Percentiles rank a stretch among this genome's conserved stretches.
Evolutionary conservation across 768 basidiomycete genomes (phyloP).

Genomic region (Nevesoporus exiguus): DNA sequence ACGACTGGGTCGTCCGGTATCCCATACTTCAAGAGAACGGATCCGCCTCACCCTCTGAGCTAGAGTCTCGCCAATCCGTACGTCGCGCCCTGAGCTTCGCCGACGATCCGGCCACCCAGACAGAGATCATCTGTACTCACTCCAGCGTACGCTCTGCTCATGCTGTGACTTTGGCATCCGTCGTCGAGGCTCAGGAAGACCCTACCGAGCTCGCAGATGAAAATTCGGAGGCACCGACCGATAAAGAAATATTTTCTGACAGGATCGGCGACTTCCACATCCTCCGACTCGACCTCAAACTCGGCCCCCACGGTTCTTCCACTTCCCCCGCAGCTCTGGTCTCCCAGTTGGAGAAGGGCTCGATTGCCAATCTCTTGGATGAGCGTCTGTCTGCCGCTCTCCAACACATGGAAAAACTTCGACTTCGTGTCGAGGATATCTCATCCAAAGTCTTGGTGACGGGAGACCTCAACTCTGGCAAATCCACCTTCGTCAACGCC

Average conservation of each 20-base stretch:
- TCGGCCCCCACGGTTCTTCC: conserved; percentile 68
- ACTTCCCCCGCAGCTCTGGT: conserved; percentile 71
- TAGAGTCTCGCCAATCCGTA: conserved; percentile 37
- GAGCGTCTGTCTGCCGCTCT: conserved; percentile 74
- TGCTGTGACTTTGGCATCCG: conserved; percentile 56
- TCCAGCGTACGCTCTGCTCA: conserved; percentile 48
- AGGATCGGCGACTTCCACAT: conserved; percentile 72
- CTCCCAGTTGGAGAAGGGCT: conserved; percentile 87
- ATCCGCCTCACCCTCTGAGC: conserved; percentile 28
- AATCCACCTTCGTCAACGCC: conserved; percentile 97
- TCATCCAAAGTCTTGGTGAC: conserved; percentile 97
- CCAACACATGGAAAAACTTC: conserved; percentile 80
- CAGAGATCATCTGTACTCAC: conserved; percentile 60
- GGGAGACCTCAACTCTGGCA: conserved; percentile 97
- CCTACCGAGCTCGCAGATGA: conserved; percentile 12
- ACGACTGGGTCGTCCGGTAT: conserved; percentile 87
- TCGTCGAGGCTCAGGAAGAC: conserved; percentile 45
- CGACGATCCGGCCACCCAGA: conserved; percentile 69
- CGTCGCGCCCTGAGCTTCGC: conserved; percentile 80
- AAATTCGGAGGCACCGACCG: conserved; percentile 23
- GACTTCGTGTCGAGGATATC: conserved; percentile 82
- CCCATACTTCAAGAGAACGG: conserved; percentile 59
- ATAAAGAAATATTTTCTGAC: conserved; percentile 38
- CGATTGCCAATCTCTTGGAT: conserved; percentile 88
- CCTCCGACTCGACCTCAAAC: conserved; percentile 88